A percentile compares a stretch with the other conserved stretches of the same genome.
phyloP scores from a whole-genome alignment of 2,329 filamentous ascomycete species.

The Aspergillus sp. region DNA sequence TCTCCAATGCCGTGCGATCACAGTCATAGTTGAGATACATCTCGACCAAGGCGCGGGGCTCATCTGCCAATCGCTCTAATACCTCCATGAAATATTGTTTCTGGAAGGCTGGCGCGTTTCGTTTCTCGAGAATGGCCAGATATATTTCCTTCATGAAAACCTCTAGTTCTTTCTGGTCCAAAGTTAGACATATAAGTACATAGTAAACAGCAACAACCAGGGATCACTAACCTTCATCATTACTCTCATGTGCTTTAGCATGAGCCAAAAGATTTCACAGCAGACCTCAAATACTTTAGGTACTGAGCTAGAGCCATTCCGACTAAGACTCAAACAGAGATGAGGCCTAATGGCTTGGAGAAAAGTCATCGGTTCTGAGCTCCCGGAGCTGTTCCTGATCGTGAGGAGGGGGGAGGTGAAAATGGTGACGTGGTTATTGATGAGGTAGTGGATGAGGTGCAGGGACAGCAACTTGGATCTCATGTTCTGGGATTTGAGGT shows the following conservation, averaged over 20 bases:
- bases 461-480: conserved; percentile 93
- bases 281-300: conserved; percentile 92
- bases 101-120: conserved; percentile 81
- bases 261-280: conserved; percentile 97
- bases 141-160: conserved; percentile 99
- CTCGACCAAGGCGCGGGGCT: conserved; percentile 87
- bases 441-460: conserved; percentile 89
- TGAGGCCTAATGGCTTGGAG: conserved; percentile 96
- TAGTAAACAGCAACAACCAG: not conserved
- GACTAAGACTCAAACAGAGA: conserved; percentile 87
- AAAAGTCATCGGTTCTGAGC: conserved; percentile 80
- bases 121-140: conserved; percentile 82
- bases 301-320: conserved; percentile 92
- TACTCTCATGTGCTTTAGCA: conserved; percentile 89
- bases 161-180: conserved; percentile 81
- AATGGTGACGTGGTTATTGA: conserved; percentile 89
- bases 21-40: conserved; percentile 98
- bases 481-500: conserved; percentile 93
- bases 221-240: conserved; percentile 73
- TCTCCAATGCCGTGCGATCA: conserved; percentile 86
- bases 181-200: conserved; percentile 16
- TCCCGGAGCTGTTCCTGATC: conserved; percentile 86
- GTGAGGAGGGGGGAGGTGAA: conserved; percentile 91
- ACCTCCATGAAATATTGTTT: conserved; percentile 90
- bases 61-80: conserved; percentile 77